Percentiles rank a stretch among this genome's conserved stretches.
phyloP scores from a whole-genome alignment of 306 rosid species.

The Pyrus communis region DNA sequence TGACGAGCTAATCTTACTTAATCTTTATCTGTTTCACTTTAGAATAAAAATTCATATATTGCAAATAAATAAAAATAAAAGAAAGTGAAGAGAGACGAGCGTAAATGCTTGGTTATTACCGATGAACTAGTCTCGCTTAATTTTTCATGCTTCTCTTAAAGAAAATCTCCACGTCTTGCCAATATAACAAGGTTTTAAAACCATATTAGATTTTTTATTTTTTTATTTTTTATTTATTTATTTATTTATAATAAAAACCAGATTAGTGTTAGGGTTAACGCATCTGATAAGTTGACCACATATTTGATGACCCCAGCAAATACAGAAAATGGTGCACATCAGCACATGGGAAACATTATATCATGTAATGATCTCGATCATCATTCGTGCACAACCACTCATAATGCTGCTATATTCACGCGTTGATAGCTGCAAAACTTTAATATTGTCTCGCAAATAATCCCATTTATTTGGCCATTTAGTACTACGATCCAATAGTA shows the following conservation, averaged over 20 bases:
- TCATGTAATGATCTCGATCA: not conserved
- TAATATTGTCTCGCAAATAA: not conserved
- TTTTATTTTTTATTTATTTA: too few species aligned
- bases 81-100: too few species aligned
- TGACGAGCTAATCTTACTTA: not conserved
- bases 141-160: too few species aligned
- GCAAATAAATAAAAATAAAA: too few species aligned
- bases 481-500: too few species aligned
- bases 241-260: too few species aligned
- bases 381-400: not conserved
- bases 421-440: not conserved
- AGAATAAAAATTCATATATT: not conserved
- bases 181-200: not conserved
- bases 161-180: too few species aligned
- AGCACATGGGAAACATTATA: slow-evolving; percentile 1
- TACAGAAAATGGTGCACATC: not conserved
- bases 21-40: not conserved
- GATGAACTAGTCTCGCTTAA: too few species aligned
- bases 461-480: not conserved
- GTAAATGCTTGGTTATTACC: too few species aligned
- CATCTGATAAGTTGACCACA: not conserved
- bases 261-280: not conserved
- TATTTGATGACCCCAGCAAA: not conserved
- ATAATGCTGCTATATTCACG: not conserved
- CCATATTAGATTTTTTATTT: too few species aligned